Base-by-base conservation (phyloP, 2,329 filamentous ascomycete genomes). In the Apiospora pterosperma region DNA sequence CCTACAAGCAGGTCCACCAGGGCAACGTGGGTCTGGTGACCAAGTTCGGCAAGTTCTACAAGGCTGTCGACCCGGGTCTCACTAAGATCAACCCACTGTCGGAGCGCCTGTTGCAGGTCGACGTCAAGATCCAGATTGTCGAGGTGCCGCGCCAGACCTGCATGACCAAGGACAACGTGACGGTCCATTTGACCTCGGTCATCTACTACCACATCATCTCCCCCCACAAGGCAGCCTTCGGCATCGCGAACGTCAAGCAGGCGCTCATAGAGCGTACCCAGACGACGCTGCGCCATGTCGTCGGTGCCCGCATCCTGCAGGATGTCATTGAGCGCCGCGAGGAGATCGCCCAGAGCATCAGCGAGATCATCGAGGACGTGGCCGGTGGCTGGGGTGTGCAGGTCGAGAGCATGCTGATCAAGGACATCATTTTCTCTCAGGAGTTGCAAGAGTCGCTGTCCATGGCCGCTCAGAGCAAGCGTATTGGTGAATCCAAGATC, bases 131-230 rank as follows among this genome's bases (percentile, higher is more conserved):
- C 72, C 96, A 99, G 82, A 97, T 97, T 69, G 93, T 96, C 62
- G 91, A 99, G 83, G 96, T 99, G 28, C 95, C 95, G 21, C 89
- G 94, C 80, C 96, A 99, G 80, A 89, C 95, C 67, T 98, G 96
- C 85, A 99, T 99, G 94, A 99, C 96, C 78, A 98, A 98, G 83
- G 96, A 99, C 84, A 99, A 99, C 74, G 96, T 98, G 68, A 97
- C 92, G 58, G 85, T 99, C 48, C 90, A 94, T 73, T 85, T 99
- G 70, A 98, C 94, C 59, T 97, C 92, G 6, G 96, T 99, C 76
- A 97, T 99, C 81, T 99, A 99, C 86, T 99, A 99, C 83, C 94
- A 97, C 84, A 95, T 99, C 75, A 92, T 90, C 63, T 91, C 92
- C 34, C 96, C 96, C 1, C 95, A 98, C 86, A 97, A 97, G 82